Evolutionary conservation across 176 grass and related monocot species (phyloP), one percentile per base, ranked within the genome.

Genomic region (Avena eriantha): DNA sequence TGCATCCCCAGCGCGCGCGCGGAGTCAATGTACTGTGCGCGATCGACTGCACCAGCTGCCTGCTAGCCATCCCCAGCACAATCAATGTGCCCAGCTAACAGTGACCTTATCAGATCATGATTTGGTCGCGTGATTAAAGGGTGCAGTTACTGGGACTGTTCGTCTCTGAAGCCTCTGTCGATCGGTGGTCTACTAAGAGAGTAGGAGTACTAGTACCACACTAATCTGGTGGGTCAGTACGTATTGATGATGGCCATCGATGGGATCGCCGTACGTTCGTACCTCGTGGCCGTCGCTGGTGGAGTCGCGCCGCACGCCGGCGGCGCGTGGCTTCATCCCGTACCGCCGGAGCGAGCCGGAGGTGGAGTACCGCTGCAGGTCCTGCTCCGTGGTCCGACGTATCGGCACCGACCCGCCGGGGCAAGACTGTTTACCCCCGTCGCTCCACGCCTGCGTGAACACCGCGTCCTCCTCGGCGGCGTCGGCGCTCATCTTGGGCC

Each of bases 221-320:
- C 74, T 79, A 88, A 82, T 70, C 83, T 24, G 65, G 67, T 69
- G 48, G 66, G 35, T 55, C 31, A 17, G 33, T 35, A n/a, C 7
- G 39, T 41, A 41, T 41, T 82, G 11, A 50, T 33, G 69, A 0
- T 80, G 41, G 3, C 16, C 22, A 65, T 48, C 26, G 17, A 39
- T 71, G 49, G 2, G 39, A 55, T 12, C 68, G 77, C 72, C 78
- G 72, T 83, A 57, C 45, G 45, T 47, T 47, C 91, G 82, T 80
- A 97, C 95, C 95, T 97, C 95, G 46, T 97, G 95, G 66, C 81
- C 90, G 86, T 67, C 82, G 83, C 88, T 92, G 39, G 90, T 94
- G 22, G 95, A 97, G 87, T 97, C 95, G 58, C 95, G 95, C 11
- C 92, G 88, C 10, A 85, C 58, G 76, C 41, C 49, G 70, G 72